Evolutionary conservation across 257 asterid species (phyloP).

Genomic region (Parsonsia alboflavescens): DNA sequence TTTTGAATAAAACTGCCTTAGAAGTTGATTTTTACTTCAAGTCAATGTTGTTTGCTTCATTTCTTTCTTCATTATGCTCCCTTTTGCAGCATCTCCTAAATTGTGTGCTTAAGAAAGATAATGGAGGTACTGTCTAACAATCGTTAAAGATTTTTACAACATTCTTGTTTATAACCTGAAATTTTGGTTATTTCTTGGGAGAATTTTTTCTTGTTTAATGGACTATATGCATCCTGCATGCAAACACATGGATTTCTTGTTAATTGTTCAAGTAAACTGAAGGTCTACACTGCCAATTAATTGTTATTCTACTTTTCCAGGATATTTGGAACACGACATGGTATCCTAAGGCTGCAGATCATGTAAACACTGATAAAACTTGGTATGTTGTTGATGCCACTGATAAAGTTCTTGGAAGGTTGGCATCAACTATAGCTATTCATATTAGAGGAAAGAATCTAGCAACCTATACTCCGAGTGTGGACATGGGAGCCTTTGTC

Average conservation of each 20-base stretch:
- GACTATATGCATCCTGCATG: not conserved
- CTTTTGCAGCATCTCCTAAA: not conserved
- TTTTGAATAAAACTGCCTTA: too few species aligned
- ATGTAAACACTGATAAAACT: conserved; percentile 66
- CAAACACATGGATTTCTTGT: not conserved
- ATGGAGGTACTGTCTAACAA: not conserved
- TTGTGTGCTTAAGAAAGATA: not conserved
- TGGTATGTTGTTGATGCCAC: conserved; percentile 93
- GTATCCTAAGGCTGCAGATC: conserved; percentile 94
- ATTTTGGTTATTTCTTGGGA: not conserved
- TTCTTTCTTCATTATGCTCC: not conserved
- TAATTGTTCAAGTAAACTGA: not conserved
- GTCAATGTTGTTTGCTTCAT: not conserved
- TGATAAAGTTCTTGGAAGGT: conserved; percentile 83
- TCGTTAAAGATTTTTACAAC: not conserved
- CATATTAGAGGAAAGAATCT: conserved; percentile 89
- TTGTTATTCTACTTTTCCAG: conserved; percentile 33
- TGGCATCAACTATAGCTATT: conserved; percentile 89
- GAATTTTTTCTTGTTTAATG: not conserved
- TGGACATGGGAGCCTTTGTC: conserved; percentile 97
- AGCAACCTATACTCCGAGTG: conserved; percentile 88
- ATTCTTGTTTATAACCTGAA: not conserved
- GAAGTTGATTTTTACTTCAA: not conserved
- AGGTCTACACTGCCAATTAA: conserved; percentile 7
- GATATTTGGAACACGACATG: conserved; percentile 93